phyloP scores from a whole-genome alignment of 2,329 filamentous ascomycete species.

The Camillea tinctor region DNA sequence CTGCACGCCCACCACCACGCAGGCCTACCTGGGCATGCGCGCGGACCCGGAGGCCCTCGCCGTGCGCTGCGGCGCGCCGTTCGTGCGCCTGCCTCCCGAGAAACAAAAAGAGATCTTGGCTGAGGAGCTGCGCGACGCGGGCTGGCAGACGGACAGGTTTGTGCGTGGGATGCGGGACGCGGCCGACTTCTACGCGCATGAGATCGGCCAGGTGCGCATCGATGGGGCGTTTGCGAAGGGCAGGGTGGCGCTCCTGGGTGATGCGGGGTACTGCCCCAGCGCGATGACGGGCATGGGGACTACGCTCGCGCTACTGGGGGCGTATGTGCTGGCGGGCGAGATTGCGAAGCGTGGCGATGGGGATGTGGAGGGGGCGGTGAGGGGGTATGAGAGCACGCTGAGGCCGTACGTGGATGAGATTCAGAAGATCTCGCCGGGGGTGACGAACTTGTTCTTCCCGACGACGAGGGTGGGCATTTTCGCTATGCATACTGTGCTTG shows the following conservation, averaged over 20 bases:
- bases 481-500: conserved; percentile 11
- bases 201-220: conserved; percentile 41
- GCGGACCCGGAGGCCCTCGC: conserved; percentile 6
- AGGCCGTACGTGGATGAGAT: conserved; percentile 21
- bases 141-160: conserved; percentile 44
- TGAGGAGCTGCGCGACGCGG: conserved; percentile 42
- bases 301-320: conserved; percentile 41
- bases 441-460: conserved; percentile 13
- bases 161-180: conserved; percentile 34
- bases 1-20: conserved; percentile 14
- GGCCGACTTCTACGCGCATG: conserved; percentile 43
- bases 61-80: neutral
- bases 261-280: conserved; percentile 46
- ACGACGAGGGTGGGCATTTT: conserved; percentile 16
- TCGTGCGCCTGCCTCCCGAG: neutral
- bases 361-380: conserved; percentile 1
- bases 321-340: conserved; percentile 52
- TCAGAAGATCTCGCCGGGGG: conserved; percentile 8
- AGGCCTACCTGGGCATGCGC: conserved; percentile 10
- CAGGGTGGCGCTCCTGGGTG: conserved; percentile 46
- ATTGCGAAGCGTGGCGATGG: conserved; percentile 25
- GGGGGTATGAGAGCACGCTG: conserved; percentile 18
- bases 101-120: conserved; percentile 39
- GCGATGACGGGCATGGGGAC: conserved; percentile 47
- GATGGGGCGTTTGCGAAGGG: conserved; percentile 29